phyloP scores from a whole-genome alignment of 1,139 yeast species.

The Candida sanyaensis region DNA sequence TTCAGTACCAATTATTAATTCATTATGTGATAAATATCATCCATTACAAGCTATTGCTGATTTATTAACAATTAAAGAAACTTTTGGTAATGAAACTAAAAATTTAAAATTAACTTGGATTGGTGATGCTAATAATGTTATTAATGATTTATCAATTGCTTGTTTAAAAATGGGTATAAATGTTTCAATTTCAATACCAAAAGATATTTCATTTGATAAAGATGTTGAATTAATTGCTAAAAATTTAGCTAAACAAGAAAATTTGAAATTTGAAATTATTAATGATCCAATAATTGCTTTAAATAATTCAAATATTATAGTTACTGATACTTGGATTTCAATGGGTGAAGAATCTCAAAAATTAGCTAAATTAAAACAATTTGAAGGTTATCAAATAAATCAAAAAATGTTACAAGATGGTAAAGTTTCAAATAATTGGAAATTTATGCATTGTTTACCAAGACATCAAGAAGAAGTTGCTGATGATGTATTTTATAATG shows the following conservation, averaged over 20 bases:
- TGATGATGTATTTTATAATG: constrained; percentile 88
- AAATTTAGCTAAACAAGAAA: constrained; percentile 51
- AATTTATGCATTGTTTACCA: constrained; percentile 96
- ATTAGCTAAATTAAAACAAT: constrained; percentile 69
- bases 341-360: constrained; percentile 96
- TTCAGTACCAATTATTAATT: constrained; percentile 86
- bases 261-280: constrained; percentile 60
- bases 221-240: constrained; percentile 59
- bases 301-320: constrained; percentile 73
- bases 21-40: constrained; percentile 89
- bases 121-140: constrained; percentile 95
- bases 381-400: constrained; percentile 84
- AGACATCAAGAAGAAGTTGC: constrained; percentile 92
- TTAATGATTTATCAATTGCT: constrained; percentile 92
- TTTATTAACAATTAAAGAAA: constrained; percentile 79
- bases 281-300: constrained; percentile 77
- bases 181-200: constrained; percentile 83
- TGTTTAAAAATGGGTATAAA: constrained; percentile 82
- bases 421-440: constrained; percentile 69
- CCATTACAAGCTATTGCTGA: constrained; percentile 97
- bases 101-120: constrained; percentile 90
- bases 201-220: constrained; percentile 62
- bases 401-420: constrained; percentile 56
- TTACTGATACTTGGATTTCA: constrained; percentile 97
- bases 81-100: constrained; percentile 48